Base-by-base conservation (phyloP, 768 basidiomycete species). In the Mycena pura region DNA sequence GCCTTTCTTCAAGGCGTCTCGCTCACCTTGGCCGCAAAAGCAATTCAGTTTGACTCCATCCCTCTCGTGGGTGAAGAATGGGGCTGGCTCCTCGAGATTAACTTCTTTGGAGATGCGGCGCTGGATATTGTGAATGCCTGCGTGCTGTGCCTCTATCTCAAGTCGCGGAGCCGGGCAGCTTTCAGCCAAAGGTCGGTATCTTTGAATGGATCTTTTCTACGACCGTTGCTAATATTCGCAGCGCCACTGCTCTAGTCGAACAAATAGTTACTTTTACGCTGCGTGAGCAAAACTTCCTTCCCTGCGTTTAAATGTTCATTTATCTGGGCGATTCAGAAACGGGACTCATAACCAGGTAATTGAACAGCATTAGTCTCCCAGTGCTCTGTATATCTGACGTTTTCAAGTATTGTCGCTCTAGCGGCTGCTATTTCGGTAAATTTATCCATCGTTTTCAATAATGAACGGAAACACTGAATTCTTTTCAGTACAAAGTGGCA, bases 301-400 rank as follows among this genome's bases (percentile, higher is more conserved):
- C 29, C 9, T 5, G 1, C n/a, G 5, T 41, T 11, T 11, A 10
- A 14, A 22, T 31, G 9, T 28, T 51, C 5, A 47, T 6, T 34
- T 14, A 15, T 24, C 11, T n/a, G n/a, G n/a, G n/a, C 9, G 14
- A 25, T 34, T 7, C 28, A 64, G 63, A 64, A 36, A 64, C 63
- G n/a, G 63, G 63, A 15, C 43, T 64, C 17, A 32, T 21, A 36
- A 64, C 63, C 15, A 64, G 62, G 62, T 59, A 59, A 3, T n/a
- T 14, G 21, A 22, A 41, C 10, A 39, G 4, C 10, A 6, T 19
- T n/a, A 19, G 44, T 15, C 10, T 13, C 17, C 34, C 10, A 6
- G 22, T 39, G n/a, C n/a, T n/a, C n/a, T n/a, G n/a, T n/a, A n/a
- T n/a, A n/a, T n/a, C n/a, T 45, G 28, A 58, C 48, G 32, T 44